Conservation (phyloP, 2,329 filamentous ascomycete species). For the Sarocladium brachiariae region DNA sequence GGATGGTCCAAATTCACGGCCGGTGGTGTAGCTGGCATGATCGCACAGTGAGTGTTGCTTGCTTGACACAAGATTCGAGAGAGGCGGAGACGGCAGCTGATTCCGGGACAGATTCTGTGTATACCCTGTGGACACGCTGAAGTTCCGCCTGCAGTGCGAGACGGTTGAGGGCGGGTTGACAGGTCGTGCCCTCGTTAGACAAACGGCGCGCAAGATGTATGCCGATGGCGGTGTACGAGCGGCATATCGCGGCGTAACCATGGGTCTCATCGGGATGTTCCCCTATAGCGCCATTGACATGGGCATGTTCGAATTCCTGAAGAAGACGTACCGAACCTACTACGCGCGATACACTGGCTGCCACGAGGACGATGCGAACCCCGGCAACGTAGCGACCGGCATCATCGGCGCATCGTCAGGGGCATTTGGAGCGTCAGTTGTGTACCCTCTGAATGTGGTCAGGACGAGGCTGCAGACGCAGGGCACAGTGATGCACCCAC, state of each 20-base stretch:
- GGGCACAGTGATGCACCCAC: conserved; percentile 83
- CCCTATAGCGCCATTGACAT: conserved; percentile 96
- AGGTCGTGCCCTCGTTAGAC: conserved; percentile 74
- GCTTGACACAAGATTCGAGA: too few relatives aligned
- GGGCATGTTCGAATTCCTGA: conserved; percentile 89
- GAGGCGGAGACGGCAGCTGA: too few relatives aligned
- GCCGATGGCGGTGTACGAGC: conserved; percentile 63
- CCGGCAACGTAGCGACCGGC: conserved; percentile 77
- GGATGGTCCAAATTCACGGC: conserved; percentile 84
- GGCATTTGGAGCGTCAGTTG: conserved; percentile 84
- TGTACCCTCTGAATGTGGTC: conserved; percentile 92
- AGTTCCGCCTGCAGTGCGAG: conserved; percentile 84
- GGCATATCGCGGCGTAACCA: conserved; percentile 87
- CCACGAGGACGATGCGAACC: conserved; percentile 76
- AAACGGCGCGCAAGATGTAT: conserved; percentile 84
- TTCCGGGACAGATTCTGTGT: conserved; percentile 68
- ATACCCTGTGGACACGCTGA: conserved; percentile 86
- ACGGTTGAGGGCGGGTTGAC: conserved; percentile 78
- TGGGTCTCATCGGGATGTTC: conserved; percentile 94
- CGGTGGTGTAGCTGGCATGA: conserved; percentile 86
- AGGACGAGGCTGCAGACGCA: conserved; percentile 90
- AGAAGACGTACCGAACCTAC: conserved; percentile 62
- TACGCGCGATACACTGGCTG: conserved; percentile 63
- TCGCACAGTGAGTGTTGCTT: conserved; percentile 81
- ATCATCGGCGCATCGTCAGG: conserved; percentile 87